Conservation (phyloP, 768 basidiomycete genomes). For the Termitomyces sp. region DNA sequence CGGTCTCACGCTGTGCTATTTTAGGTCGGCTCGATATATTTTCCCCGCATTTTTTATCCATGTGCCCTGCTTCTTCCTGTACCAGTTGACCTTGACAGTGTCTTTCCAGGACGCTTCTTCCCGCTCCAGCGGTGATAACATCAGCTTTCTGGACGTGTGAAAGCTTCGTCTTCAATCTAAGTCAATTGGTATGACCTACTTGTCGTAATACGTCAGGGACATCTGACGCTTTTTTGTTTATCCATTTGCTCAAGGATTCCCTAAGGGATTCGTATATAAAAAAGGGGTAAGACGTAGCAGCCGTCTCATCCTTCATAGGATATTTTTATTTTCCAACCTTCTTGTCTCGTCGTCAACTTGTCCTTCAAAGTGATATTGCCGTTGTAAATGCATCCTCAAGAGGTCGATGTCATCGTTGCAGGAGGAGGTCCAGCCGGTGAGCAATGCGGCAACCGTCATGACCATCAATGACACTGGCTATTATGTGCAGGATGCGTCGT, state of each 20-base stretch:
- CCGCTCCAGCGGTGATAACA: too few relatives aligned
- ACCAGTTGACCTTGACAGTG: too few relatives aligned
- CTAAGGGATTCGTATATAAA: neutral
- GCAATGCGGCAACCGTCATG: neutral
- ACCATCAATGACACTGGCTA: neutral
- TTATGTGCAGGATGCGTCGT: constrained; percentile 47
- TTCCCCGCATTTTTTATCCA: too few relatives aligned
- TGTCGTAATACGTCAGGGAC: neutral
- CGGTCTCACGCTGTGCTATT: too few relatives aligned
- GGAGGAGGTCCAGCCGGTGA: constrained; percentile 64
- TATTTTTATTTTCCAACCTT: neutral
- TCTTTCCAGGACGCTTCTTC: too few relatives aligned
- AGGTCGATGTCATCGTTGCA: constrained; percentile 67
- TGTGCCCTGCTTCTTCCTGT: too few relatives aligned
- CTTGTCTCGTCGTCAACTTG: neutral
- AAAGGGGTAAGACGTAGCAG: neutral
- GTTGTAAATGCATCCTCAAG: constrained; percentile 48
- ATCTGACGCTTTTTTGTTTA: neutral
- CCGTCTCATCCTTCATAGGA: neutral
- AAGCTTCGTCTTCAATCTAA: too few relatives aligned
- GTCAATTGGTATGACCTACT: too few relatives aligned
- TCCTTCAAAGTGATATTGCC: neutral
- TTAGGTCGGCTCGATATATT: too few relatives aligned
- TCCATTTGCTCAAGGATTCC: neutral
- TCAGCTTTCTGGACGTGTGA: too few relatives aligned